phyloP scores from a whole-genome alignment of 2,329 filamentous ascomycete species.

The Trematosphaeria pertusa region DNA sequence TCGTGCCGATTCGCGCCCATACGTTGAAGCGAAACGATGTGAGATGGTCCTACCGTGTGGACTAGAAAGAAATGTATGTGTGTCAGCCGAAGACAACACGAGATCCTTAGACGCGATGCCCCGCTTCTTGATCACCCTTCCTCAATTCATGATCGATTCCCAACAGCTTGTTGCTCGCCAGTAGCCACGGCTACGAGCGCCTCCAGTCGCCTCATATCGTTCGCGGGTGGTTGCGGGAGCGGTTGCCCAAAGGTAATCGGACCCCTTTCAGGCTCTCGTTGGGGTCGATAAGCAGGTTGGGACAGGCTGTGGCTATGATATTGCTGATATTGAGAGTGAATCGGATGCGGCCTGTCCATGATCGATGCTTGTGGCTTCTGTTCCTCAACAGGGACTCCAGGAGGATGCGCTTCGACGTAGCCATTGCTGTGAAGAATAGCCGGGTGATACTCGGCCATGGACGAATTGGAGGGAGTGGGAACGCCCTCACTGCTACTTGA shows the following conservation, averaged over 20 bases:
- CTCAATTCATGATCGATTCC: conserved; percentile 30
- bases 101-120: not conserved
- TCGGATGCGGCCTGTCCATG: conserved; percentile 46
- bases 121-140: not conserved
- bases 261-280: conserved; percentile 39
- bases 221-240: conserved; percentile 44
- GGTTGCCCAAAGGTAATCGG: conserved; percentile 40
- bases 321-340: conserved; percentile 37
- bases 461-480: conserved; percentile 58
- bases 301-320: conserved; percentile 40
- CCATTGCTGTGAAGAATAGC: conserved; percentile 61
- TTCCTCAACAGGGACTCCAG: conserved; percentile 48
- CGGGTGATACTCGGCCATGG: conserved; percentile 59
- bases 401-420: conserved; percentile 53
- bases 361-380: conserved; percentile 47
- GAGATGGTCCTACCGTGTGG: not conserved
- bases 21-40: conserved; percentile 3
- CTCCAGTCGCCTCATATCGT: conserved; percentile 64
- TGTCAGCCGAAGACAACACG: not conserved
- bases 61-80: not conserved
- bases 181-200: conserved; percentile 71
- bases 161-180: conserved; percentile 56
- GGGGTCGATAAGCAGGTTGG: conserved; percentile 34
- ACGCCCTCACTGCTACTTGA: conserved; percentile 63
- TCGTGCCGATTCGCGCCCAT: conserved; percentile 16